Base-by-base conservation (phyloP, 2,329 filamentous ascomycete genomes). In the Trichophyton equinum region DNA sequence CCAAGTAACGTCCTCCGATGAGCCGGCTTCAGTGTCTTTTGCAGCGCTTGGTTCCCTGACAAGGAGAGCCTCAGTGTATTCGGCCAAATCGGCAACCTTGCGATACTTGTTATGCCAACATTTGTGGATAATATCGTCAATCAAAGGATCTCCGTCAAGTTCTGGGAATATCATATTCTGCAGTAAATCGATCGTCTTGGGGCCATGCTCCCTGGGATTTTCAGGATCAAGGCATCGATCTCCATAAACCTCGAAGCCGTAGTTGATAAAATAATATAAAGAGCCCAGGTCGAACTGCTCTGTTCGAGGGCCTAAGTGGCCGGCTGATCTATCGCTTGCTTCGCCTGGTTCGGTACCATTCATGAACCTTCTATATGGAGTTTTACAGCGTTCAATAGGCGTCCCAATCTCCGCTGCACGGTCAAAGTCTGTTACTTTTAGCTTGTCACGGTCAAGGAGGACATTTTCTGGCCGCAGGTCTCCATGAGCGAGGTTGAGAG, bases 201-300 rank as follows among this genome's bases (percentile, higher is more conserved):
- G 64, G 0, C 65, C 63, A 65, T 68, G 66, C 1, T 69, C 65
- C 1, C 65, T 40, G 4, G 65, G 65, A 63, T 70, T 65, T 1
- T 69, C 62, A 5, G 62, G 60, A 30, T 30, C 27, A 56, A 71
- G 64, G 59, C 62, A 63, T 53, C 57, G 65, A 64, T 72, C 67
- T 27, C 62, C 64, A 61, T 72, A 70, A 55, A 70, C 65, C 40
- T 71, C 65, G 64, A 68, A 68, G 7, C 69, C 66, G 49, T 72
- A 71, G 64, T 70, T 72, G 9, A 71, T 71, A 0, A 67, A 46
- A 42, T 71, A 72, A 49, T 66, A 72, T 5, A 72, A 61, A 4
- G 69, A 72, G 49, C 69, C 69, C 2, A 72, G 65, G 6, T 69
- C 68, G 18, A 72, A 72, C 51, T 70, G 67, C 46, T 72, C 69